Percentiles rank a stretch among this genome's conserved stretches.
Conservation (phyloP, 2,329 filamentous ascomycete genomes). For the Clarireedia sp. region DNA sequence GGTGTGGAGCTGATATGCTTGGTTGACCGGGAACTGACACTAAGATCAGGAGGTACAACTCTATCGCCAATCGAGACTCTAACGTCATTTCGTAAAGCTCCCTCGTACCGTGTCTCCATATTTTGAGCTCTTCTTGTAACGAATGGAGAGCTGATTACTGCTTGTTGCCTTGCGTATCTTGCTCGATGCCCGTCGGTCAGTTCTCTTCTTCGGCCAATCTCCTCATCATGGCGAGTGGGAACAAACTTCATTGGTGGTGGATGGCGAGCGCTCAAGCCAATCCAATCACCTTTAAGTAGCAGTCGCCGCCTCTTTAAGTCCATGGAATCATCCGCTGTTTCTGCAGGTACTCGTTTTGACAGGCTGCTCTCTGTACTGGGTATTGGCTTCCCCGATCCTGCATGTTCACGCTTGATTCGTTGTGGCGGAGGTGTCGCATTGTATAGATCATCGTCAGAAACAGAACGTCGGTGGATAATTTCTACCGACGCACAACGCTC, state of each 20-base stretch:
- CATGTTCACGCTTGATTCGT: slow-evolving; percentile 10
- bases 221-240: slow-evolving; percentile 15
- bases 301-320: slow-evolving; percentile 23
- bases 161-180: slow-evolving; percentile 16
- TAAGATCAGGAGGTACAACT: slow-evolving; percentile 19
- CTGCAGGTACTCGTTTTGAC: not conserved
- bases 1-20: slow-evolving; percentile 3
- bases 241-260: slow-evolving; percentile 20
- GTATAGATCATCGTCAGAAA: slow-evolving; percentile 19
- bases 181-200: slow-evolving; percentile 19
- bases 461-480: not conserved
- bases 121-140: not conserved
- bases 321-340: slow-evolving; percentile 13
- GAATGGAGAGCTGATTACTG: slow-evolving; percentile 17
- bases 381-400: not conserved
- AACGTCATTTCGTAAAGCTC: slow-evolving; percentile 16
- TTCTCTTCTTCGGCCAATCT: slow-evolving; percentile 24
- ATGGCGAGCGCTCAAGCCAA: slow-evolving; percentile 22
- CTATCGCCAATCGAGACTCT: slow-evolving; percentile 25
- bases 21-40: slow-evolving; percentile 20
- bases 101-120: not conserved
- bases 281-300: slow-evolving; percentile 27
- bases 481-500: not conserved
- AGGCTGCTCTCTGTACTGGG: not conserved
- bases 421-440: slow-evolving; percentile 18